Evolutionary conservation across 1,284 basidiomycete species (phyloP).

Genomic region (Trametes polyzona): DNA sequence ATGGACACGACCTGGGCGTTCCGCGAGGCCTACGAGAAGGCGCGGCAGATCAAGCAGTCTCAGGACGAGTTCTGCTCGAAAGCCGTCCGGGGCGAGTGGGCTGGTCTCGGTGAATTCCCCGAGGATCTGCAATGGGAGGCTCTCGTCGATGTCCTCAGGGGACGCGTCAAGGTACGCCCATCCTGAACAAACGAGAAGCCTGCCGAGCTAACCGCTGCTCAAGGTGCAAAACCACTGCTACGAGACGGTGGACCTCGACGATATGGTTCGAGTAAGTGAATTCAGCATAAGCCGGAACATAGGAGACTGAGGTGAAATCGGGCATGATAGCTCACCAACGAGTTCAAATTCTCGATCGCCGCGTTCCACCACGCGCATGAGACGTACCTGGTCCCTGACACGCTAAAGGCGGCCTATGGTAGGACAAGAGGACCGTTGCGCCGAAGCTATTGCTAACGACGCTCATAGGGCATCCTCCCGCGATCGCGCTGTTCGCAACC

Average conservation of each 20-base stretch:
- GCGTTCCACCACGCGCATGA: slow-evolving; percentile 90
- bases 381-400: slow-evolving; percentile 81
- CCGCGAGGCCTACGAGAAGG: slow-evolving; percentile 68
- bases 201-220: neutral
- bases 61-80: slow-evolving; percentile 77
- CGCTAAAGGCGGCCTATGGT: slow-evolving; percentile 73
- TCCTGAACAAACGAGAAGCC: neutral
- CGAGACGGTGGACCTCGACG: slow-evolving; percentile 44
- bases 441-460: slow-evolving; percentile 47
- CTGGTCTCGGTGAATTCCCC: slow-evolving; percentile 65
- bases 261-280: slow-evolving; percentile 59
- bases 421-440: neutral
- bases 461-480: slow-evolving; percentile 53
- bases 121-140: slow-evolving; percentile 85
- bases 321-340: slow-evolving; percentile 61
- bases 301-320: neutral
- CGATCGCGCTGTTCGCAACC: slow-evolving; percentile 76
- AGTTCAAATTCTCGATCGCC: slow-evolving; percentile 82
- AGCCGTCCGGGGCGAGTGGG: slow-evolving; percentile 62
- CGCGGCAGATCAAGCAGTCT: slow-evolving; percentile 71
- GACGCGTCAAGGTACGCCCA: slow-evolving; percentile 64
- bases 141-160: slow-evolving; percentile 87
- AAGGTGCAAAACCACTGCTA: slow-evolving; percentile 79
- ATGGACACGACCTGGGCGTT: slow-evolving; percentile 70
- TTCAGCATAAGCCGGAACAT: too few species aligned